These are phyloP conservation scores for Heliamphora exappendiculata DNA, from an alignment of 148 eudicot species.

Conservation along the genomic window DNA sequence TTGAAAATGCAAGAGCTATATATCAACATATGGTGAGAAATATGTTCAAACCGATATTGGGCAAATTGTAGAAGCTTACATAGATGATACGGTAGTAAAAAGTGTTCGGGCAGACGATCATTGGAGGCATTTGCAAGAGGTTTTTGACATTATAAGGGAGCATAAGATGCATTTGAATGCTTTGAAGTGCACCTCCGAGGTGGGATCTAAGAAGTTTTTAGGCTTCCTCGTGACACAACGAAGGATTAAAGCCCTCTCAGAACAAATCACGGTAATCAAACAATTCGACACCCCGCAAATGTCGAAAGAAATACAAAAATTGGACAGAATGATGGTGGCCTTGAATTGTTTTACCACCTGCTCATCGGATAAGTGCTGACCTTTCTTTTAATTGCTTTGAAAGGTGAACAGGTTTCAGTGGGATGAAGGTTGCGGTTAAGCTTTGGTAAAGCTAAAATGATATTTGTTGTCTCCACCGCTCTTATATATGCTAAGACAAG, in stretches of 20 bases:
- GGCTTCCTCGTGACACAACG: not conserved
- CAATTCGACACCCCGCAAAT: not conserved
- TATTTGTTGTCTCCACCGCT: too few relatives aligned
- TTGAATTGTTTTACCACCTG: not conserved
- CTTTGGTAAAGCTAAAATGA: not conserved
- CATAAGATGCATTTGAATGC: not conserved
- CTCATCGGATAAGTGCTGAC: not conserved
- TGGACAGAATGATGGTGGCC: not conserved
- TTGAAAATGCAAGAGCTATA: too few relatives aligned
- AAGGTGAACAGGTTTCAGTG: not conserved
- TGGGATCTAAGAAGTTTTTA: not conserved
- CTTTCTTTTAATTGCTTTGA: not conserved
- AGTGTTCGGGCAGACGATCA: not conserved
- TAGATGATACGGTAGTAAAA: not conserved
- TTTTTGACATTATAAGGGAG: not conserved
- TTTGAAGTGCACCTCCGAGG: not conserved
- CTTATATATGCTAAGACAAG: too few relatives aligned
- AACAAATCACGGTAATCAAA: too few relatives aligned
- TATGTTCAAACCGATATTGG: too few relatives aligned
- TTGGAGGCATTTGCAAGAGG: not conserved
- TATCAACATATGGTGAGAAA: too few relatives aligned
- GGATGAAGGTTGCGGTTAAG: not conserved
- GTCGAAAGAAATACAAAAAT: not conserved
- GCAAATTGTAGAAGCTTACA: not conserved
- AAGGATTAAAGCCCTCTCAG: not conserved